phyloP scores from a whole-genome alignment of 148 eudicot genomes.

The Camellia granthamiana region DNA sequence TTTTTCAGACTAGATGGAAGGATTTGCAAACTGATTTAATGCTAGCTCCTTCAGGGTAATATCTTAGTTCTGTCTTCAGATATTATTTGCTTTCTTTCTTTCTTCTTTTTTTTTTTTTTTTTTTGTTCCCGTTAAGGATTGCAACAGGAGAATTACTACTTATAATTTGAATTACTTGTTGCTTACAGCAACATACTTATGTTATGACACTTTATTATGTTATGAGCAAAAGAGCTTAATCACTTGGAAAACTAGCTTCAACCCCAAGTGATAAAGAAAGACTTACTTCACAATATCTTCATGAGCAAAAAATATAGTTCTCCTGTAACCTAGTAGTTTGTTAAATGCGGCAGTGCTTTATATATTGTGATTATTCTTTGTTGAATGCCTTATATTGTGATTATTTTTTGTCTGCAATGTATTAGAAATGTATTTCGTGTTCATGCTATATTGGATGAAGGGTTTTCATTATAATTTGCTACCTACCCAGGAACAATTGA shows the following conservation, averaged over 20 bases:
- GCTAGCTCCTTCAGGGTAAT: conserved; percentile 95
- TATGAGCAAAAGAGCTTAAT: background rate
- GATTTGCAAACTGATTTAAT: conserved; percentile 90
- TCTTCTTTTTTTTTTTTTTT: background rate
- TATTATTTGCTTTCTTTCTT: background rate
- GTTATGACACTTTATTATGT: background rate
- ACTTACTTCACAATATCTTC: background rate
- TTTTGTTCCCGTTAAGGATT: background rate
- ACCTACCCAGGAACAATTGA: background rate
- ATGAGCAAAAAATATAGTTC: background rate
- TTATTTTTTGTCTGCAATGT: background rate
- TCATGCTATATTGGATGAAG: conserved; percentile 4
- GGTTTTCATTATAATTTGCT: background rate
- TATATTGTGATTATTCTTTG: conserved; percentile 5
- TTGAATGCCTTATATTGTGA: background rate
- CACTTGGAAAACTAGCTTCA: conserved; percentile 4
- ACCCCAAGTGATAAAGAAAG: background rate
- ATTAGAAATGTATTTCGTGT: background rate
- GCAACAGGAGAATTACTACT: background rate
- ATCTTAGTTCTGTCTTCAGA: background rate
- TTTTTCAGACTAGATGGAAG: conserved; percentile 81
- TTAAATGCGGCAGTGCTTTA: background rate
- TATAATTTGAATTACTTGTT: background rate
- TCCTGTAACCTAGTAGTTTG: background rate
- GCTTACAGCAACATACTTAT: background rate